Percentiles rank a stretch among this genome's conserved stretches.
phyloP scores from a whole-genome alignment of 805 yeast species.

The Sungouiozyma ichnusensis region DNA sequence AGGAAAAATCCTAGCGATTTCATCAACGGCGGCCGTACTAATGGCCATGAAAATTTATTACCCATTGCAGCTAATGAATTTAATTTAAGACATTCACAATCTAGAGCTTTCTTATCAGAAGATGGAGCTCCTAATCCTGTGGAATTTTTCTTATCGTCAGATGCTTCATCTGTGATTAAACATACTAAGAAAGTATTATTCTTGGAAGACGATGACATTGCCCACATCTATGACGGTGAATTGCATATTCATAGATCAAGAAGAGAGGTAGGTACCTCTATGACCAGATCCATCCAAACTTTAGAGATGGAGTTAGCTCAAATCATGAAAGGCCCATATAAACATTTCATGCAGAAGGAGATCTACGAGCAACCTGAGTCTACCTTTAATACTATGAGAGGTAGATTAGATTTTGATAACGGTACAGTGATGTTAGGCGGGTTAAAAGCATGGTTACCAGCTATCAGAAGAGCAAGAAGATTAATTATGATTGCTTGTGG shows the following conservation, averaged over 20 bases:
- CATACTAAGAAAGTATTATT: slow-evolving; percentile 95
- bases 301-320: slow-evolving; percentile 94
- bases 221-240: slow-evolving; percentile 96
- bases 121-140: slow-evolving; percentile 89
- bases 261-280: slow-evolving; percentile 77
- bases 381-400: slow-evolving; percentile 97
- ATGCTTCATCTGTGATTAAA: slow-evolving; percentile 91
- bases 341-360: slow-evolving; percentile 98
- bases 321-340: slow-evolving; percentile 95
- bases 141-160: slow-evolving; percentile 92
- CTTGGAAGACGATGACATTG: slow-evolving; percentile 97
- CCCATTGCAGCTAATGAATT: slow-evolving; percentile 48
- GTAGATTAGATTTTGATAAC: slow-evolving; percentile 88
- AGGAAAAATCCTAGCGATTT: slow-evolving; percentile 6
- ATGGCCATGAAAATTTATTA: slow-evolving; percentile 24
- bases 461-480: slow-evolving; percentile 89
- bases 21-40: slow-evolving; percentile 3
- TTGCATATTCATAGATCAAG: slow-evolving; percentile 95
- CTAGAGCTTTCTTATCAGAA: slow-evolving; percentile 92
- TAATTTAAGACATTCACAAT: slow-evolving; percentile 74
- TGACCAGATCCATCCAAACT: slow-evolving; percentile 92
- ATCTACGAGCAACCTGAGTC: slow-evolving; percentile 98
- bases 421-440: slow-evolving; percentile 80
- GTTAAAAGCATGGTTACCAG: slow-evolving; percentile 68
- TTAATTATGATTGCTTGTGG: slow-evolving; percentile 99